Percentiles rank a stretch among this genome's conserved stretches.
Evolutionary conservation across 352 stramenopile genomes (phyloP).

Genomic region (Thraustotheca clavata): DNA sequence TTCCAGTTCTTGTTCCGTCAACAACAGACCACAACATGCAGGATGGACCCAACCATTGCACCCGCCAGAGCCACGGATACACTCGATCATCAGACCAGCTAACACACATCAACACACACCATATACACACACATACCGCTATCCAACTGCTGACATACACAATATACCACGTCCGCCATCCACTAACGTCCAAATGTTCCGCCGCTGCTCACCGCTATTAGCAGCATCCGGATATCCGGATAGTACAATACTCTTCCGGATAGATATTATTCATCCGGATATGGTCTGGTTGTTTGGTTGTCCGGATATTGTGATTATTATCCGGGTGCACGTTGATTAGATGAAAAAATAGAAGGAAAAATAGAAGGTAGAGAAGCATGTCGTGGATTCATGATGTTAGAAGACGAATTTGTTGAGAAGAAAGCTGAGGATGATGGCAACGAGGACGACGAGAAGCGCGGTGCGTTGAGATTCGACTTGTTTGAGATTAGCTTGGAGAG

Average conservation of each 20-base stretch:
- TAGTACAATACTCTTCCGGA: slow-evolving; percentile 12
- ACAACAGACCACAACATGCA: slow-evolving; percentile 72
- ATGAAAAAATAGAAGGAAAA: not conserved
- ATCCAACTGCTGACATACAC: slow-evolving; percentile 75
- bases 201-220: not conserved
- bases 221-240: slow-evolving; percentile 3
- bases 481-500: not conserved
- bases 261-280: not conserved
- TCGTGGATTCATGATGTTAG: not conserved
- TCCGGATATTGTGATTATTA: too few relatives aligned
- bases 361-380: too few relatives aligned
- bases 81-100: slow-evolving; percentile 90
- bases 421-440: not conserved
- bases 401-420: not conserved
- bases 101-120: not conserved
- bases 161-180: slow-evolving; percentile 39
- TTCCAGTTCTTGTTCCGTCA: slow-evolving; percentile 81
- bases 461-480: slow-evolving; percentile 1
- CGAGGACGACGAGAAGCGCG: not conserved
- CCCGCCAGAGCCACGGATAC: slow-evolving; percentile 79
- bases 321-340: not conserved
- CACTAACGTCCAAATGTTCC: slow-evolving; percentile 14
- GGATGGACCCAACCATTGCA: slow-evolving; percentile 90
- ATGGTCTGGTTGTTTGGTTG: not conserved
- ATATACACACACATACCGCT: slow-evolving; percentile 36